Conservation (phyloP, 805 yeast genomes). For the Metschnikowia kunwiensis region DNA sequence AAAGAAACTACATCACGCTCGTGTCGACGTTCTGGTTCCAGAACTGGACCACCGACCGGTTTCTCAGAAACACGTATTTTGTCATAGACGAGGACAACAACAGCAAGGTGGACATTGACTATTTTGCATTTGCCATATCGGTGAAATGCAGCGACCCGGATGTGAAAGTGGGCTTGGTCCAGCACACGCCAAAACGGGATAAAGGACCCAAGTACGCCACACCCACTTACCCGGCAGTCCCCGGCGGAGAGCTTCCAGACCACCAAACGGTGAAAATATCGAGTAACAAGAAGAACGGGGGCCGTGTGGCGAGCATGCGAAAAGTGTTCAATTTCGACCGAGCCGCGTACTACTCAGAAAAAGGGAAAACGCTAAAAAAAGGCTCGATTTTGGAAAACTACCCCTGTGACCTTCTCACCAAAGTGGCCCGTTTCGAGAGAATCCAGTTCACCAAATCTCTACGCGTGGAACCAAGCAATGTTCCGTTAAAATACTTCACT, state of each 20-base stretch:
- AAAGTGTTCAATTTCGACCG: constrained; percentile 48
- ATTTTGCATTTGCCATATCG: constrained; percentile 39
- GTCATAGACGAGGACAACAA: neutral
- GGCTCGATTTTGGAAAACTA: constrained; percentile 9
- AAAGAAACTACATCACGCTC: constrained; percentile 63
- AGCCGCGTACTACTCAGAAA: constrained; percentile 3
- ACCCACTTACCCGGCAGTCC: constrained; percentile 55
- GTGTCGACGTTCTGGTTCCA: constrained; percentile 49
- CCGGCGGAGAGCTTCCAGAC: constrained; percentile 52
- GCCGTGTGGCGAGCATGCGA: constrained; percentile 47
- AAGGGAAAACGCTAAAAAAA: no score
- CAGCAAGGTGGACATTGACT: neutral
- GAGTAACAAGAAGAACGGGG: constrained; percentile 55
- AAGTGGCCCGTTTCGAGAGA: constrained; percentile 65
- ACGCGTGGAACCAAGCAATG: constrained; percentile 40
- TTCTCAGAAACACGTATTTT: constrained; percentile 29
- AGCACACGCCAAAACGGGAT: constrained; percentile 73
- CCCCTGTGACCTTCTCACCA: constrained; percentile 21
- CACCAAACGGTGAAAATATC: constrained; percentile 56
- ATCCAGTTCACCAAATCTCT: constrained; percentile 57
- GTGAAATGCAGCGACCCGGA: constrained; percentile 51
- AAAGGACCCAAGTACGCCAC: constrained; percentile 68
- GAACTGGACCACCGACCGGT: constrained; percentile 17
- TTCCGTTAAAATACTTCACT: constrained; percentile 39
- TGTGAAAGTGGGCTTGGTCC: constrained; percentile 48